These are phyloP conservation scores for Botrytis fragariae DNA, from an alignment of 2,329 filamentous ascomycete genomes.

Conservation along the genomic window DNA sequence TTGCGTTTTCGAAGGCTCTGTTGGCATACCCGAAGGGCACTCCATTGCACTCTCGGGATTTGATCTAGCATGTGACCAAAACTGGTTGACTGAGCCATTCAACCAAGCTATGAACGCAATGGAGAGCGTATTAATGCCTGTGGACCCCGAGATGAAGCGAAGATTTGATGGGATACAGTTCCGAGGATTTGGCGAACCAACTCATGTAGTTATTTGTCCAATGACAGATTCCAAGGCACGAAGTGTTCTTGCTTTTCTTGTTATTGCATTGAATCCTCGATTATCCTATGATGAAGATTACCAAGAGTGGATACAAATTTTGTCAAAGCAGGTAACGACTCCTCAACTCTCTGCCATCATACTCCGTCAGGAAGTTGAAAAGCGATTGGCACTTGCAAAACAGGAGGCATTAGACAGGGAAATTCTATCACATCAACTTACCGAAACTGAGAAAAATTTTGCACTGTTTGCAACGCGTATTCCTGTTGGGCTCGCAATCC, in stretches of 20 bases:
- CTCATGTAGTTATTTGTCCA: conserved; percentile 71
- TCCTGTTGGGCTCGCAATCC: conserved; percentile 71
- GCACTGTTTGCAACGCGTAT: conserved; percentile 69
- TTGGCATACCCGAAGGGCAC: conserved; percentile 67
- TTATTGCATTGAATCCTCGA: conserved; percentile 61
- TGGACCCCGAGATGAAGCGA: conserved; percentile 51
- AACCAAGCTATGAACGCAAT: conserved; percentile 58
- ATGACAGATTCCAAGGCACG: conserved; percentile 70
- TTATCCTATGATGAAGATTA: conserved; percentile 78
- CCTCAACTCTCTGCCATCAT: conserved; percentile 64
- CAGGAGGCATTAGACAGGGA: conserved; percentile 66
- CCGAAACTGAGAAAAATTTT: conserved; percentile 62
- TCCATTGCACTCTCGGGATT: conserved; percentile 66
- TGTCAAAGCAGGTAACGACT: conserved; percentile 59
- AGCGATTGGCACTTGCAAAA: background rate
- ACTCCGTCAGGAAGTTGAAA: conserved; percentile 41
- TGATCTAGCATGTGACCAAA: conserved; percentile 69
- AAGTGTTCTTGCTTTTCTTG: conserved; percentile 49
- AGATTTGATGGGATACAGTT: conserved; percentile 63
- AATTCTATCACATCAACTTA: conserved; percentile 63
- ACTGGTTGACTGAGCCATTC: conserved; percentile 73
- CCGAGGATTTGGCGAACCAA: conserved; percentile 67
- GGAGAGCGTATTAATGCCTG: conserved; percentile 62
- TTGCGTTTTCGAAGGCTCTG: conserved; percentile 66
- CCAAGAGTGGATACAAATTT: conserved; percentile 38